Percentiles rank a stretch among this genome's conserved stretches.
phyloP scores from a whole-genome alignment of 1,284 basidiomycete genomes.

The Cerioporus squamosus region DNA sequence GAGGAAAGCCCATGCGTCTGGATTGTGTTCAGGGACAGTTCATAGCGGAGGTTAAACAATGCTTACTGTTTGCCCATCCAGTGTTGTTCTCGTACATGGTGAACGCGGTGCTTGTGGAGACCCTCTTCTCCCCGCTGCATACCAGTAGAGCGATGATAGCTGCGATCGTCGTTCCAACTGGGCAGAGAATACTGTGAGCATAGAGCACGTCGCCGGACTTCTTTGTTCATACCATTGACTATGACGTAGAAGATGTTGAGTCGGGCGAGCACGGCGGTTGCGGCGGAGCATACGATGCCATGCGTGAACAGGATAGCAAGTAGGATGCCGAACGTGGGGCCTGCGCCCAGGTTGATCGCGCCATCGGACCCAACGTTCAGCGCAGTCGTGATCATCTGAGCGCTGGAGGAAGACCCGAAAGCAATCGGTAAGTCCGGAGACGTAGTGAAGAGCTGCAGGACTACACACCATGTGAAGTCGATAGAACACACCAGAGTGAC shows the following conservation, averaged over 20 bases:
- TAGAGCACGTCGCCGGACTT: too few relatives aligned
- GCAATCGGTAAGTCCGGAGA: not conserved
- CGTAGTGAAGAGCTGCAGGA: not conserved
- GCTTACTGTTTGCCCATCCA: constrained; percentile 65
- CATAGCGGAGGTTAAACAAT: not conserved
- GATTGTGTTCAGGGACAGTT: not conserved
- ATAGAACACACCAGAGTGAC: constrained; percentile 73
- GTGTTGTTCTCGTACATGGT: constrained; percentile 75
- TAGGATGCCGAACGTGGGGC: constrained; percentile 69
- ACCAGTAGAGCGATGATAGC: constrained; percentile 65
- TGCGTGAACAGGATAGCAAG: constrained; percentile 64
- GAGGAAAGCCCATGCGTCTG: constrained; percentile 77
- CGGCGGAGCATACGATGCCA: constrained; percentile 72
- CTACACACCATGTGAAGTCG: constrained; percentile 65
- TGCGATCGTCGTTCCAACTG: constrained; percentile 48
- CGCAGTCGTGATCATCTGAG: constrained; percentile 78
- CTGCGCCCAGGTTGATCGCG: constrained; percentile 51
- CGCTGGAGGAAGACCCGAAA: constrained; percentile 35
- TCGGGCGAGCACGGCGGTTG: constrained; percentile 66
- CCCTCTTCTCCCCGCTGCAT: constrained; percentile 56
- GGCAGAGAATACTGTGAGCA: not conserved
- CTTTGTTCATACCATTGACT: constrained; percentile 52
- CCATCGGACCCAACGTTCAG: constrained; percentile 65
- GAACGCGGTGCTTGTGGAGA: constrained; percentile 72
- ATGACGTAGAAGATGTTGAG: constrained; percentile 72